Evolutionary conservation across 202 grass and related monocot species (phyloP).

Genomic region (Schoenoplectus triqueter): DNA sequence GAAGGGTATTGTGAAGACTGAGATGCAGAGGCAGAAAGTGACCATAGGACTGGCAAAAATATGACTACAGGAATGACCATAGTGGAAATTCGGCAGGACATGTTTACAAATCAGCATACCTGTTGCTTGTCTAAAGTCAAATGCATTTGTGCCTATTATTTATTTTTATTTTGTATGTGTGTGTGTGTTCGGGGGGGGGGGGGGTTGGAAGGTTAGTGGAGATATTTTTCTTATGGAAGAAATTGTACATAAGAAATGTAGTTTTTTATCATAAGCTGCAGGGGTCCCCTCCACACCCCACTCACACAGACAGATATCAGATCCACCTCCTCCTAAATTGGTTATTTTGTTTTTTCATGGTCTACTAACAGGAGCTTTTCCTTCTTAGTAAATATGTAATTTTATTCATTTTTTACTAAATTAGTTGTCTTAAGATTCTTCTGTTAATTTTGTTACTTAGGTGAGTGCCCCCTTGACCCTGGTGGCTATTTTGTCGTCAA

Average conservation of each 20-base stretch:
- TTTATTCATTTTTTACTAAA: slow-evolving; percentile 11
- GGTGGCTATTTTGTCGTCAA: slow-evolving; percentile 95
- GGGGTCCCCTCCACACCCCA: neutral
- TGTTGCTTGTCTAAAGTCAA: neutral
- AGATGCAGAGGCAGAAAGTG: neutral
- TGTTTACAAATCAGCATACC: neutral
- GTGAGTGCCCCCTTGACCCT: slow-evolving; percentile 95
- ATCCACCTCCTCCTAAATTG: neutral
- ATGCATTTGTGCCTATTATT: neutral
- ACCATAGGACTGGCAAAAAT: neutral
- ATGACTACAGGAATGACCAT: neutral
- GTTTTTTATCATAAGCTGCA: neutral
- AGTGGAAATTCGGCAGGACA: neutral
- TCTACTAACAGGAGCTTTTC: neutral
- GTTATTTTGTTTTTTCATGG: neutral
- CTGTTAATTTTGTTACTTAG: slow-evolving; percentile 41
- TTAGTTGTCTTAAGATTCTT: slow-evolving; percentile 3
- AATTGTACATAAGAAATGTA: neutral
- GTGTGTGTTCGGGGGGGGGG: neutral
- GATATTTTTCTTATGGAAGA: neutral
- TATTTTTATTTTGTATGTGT: neutral
- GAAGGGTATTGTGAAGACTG: neutral
- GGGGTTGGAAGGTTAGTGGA: neutral
- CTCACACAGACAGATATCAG: no score
- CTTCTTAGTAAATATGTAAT: neutral